Percentiles rank a stretch among this genome's conserved stretches.
Conservation (phyloP, 306 rosid genomes). For the Cucurbita moschata region DNA sequence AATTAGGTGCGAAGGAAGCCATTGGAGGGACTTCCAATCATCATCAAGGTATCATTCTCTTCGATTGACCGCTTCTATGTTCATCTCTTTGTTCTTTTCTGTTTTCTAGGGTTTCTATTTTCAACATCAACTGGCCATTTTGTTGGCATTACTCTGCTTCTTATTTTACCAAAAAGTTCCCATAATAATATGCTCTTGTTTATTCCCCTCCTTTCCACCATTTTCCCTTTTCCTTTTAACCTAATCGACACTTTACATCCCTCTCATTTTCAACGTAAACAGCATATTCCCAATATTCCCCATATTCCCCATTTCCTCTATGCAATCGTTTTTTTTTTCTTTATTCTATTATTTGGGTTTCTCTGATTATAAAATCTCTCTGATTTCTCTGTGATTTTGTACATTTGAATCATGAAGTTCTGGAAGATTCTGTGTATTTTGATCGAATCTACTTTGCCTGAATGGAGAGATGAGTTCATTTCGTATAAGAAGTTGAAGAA, state of each 20-base stretch:
- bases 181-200: neutral
- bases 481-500: constrained; percentile 71
- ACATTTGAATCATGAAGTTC: constrained; percentile 43
- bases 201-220: constrained; percentile 2
- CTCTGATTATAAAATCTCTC: neutral
- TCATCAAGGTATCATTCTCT: neutral
- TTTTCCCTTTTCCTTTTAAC: neutral
- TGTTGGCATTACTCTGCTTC: neutral
- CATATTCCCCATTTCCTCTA: neutral
- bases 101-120: neutral
- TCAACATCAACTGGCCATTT: neutral
- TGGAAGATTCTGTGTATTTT: constrained; percentile 56
- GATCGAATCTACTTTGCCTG: constrained; percentile 65
- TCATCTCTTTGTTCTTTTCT: neutral
- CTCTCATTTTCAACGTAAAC: neutral
- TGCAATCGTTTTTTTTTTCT: neutral
- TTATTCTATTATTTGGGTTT: neutral
- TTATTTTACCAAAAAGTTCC: neutral
- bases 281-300: constrained; percentile 1
- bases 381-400: neutral
- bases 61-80: neutral
- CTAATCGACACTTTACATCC: neutral
- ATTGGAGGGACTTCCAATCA: neutral
- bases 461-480: constrained; percentile 72
- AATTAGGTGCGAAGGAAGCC: neutral